A percentile compares a stretch with the other conserved stretches of the same genome.
These are phyloP conservation scores for Atalantia buxifolia DNA, from an alignment of 345 rosid genomes.

Conservation along the genomic window DNA sequence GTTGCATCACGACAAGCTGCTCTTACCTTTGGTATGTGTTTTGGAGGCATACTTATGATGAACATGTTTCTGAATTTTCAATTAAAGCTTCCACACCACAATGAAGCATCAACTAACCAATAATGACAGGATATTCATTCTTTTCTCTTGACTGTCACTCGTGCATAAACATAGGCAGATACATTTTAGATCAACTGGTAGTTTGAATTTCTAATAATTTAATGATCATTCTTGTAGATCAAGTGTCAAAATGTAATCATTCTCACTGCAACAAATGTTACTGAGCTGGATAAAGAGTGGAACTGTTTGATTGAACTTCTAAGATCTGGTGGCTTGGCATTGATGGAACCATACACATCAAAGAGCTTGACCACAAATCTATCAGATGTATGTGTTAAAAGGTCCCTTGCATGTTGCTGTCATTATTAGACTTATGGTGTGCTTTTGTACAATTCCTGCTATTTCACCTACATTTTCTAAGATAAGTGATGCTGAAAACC, in stretches of 20 bases:
- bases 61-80: neutral
- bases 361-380: conserved; percentile 50
- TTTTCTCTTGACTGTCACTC: neutral
- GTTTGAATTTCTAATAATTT: neutral
- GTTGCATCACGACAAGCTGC: conserved; percentile 80
- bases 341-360: conserved; percentile 50
- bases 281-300: conserved; percentile 84
- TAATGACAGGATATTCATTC: neutral
- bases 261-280: conserved; percentile 67
- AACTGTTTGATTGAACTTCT: conserved; percentile 65
- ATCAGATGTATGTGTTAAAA: conserved; percentile 52
- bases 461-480: neutral
- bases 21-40: conserved; percentile 78
- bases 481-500: neutral
- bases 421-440: neutral
- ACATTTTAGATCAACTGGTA: neutral
- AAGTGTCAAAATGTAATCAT: conserved; percentile 77
- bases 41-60: conserved; percentile 11
- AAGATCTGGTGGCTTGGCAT: conserved; percentile 41
- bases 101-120: neutral
- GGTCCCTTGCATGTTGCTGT: neutral
- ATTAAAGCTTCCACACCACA: neutral
- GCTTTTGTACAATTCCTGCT: neutral
- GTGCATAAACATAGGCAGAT: neutral
- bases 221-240: conserved; percentile 45